Conservation (phyloP, 768 basidiomycete genomes). For the Panaeolus papilionaceus region DNA sequence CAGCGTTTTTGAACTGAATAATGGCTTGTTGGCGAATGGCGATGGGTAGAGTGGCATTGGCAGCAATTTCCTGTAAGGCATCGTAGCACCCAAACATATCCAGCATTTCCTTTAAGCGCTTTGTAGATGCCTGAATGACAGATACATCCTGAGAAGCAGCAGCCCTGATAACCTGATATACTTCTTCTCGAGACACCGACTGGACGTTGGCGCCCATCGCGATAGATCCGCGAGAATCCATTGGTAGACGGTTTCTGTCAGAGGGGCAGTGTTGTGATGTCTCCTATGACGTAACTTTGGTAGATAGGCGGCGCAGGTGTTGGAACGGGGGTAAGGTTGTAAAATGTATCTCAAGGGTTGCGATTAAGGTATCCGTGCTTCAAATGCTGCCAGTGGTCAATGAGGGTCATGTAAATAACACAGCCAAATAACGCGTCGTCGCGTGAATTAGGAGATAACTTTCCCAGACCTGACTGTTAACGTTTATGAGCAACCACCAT, state of each 20-base stretch:
- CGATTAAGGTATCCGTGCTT: background rate
- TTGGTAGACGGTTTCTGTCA: conserved; percentile 26
- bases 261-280: background rate
- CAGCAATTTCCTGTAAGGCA: conserved; percentile 75
- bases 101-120: conserved; percentile 70
- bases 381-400: background rate
- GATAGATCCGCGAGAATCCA: conserved; percentile 36
- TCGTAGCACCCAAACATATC: conserved; percentile 76
- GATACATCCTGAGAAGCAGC: conserved; percentile 80
- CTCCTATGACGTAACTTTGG: background rate
- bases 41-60: conserved; percentile 62
- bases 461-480: background rate
- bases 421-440: conserved; percentile 57
- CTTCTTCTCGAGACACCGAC: conserved; percentile 63
- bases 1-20: conserved; percentile 89
- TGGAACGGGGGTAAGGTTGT: background rate
- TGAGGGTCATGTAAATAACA: conserved; percentile 17
- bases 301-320: background rate
- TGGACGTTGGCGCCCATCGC: conserved; percentile 43
- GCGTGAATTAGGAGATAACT: conserved; percentile 27
- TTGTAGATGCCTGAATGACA: conserved; percentile 53
- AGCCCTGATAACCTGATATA: conserved; percentile 67
- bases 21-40: conserved; percentile 80
- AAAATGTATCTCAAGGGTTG: background rate
- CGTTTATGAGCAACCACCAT: background rate